Percentiles rank a stretch among this genome's conserved stretches.
Conservation (phyloP, 2,329 filamentous ascomycete genomes). For the Gnomoniopsis smithogilvyi region DNA sequence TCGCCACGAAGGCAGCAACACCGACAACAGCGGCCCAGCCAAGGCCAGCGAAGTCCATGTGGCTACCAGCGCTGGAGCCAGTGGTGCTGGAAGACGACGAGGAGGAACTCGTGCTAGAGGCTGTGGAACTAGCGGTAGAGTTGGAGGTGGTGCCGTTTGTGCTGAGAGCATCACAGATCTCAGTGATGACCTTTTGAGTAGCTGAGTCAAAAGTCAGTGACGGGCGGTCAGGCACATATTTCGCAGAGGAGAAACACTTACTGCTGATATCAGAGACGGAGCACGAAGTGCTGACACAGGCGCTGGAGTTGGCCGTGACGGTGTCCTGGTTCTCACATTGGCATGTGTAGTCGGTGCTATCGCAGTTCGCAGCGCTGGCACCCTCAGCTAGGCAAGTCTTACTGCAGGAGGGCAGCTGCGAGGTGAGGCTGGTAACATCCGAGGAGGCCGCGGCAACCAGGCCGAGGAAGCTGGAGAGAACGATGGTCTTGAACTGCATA, state of each 20-base stretch:
- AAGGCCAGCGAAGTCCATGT: slow-evolving; percentile 12
- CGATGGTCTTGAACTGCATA: slow-evolving; percentile 18
- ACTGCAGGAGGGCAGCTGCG: slow-evolving; percentile 17
- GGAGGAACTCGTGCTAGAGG: neutral
- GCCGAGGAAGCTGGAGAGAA: slow-evolving; percentile 12
- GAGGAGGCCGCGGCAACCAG: slow-evolving; percentile 9
- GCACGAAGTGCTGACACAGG: slow-evolving; percentile 10
- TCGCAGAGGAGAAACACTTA: neutral
- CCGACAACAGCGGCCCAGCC: slow-evolving; percentile 13
- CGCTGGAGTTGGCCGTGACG: slow-evolving; percentile 3
- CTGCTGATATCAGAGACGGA: slow-evolving; percentile 13
- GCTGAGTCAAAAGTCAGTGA: slow-evolving; percentile 2
- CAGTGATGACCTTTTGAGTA: slow-evolving; percentile 6
- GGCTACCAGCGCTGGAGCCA: slow-evolving; percentile 7
- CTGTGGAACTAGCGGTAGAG: neutral
- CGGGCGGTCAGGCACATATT: neutral
- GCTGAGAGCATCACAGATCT: slow-evolving; percentile 13
- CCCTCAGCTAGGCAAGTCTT: slow-evolving; percentile 8
- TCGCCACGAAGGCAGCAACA: slow-evolving; percentile 6
- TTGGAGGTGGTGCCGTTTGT: neutral
- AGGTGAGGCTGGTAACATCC: slow-evolving; percentile 5
- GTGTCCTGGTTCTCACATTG: slow-evolving; percentile 11
- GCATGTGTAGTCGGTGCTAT: slow-evolving; percentile 13
- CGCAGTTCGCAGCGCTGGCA: slow-evolving; percentile 12
- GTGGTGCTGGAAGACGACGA: slow-evolving; percentile 8